Evolutionary conservation across 345 rosid species (phyloP), one percentile per base, ranked within the genome.

Genomic region (Linum usitatissimum): DNA sequence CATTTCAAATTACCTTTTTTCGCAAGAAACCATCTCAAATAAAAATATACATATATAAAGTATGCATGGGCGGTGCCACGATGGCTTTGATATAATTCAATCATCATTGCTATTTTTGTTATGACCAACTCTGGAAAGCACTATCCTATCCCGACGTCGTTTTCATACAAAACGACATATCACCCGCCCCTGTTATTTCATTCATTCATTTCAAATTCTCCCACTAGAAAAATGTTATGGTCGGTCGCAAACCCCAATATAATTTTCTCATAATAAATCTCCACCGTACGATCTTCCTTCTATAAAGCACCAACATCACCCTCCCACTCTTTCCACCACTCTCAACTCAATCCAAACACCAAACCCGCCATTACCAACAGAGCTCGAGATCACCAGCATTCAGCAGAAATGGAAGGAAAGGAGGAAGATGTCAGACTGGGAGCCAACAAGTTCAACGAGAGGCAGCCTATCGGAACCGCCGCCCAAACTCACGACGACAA

Each of bases 361-460:
- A 3, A 18, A 18, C 30, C 28, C 30, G 8, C 30, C 21, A 20
- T 9, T 5, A 28, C 21, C 21, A 28, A 28, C 23, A 18, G 30
- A 55, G 59, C 59, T 28, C 38, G 6, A 34, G 38, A 34, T 55
- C 17, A 10, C 15, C 51, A 15, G 15, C 51, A 45, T 14, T 4
- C 18, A 58, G n/a, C 39, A 23, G 14, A 4, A 30, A 60, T 60
- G 63, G 63, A 60, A 40, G 63, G 63, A 18, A 60, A 60, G 39
- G 63, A 60, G 18, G 63, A 60, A 34, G 63, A 60, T 15, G 63
- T 60, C 36, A 60, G 63, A 15, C 48, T 60, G 1, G 63, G 63
- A 60, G 63, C 63, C 48, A 60, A 60, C 63, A 60, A 60, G 63
- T 60, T 60, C 63, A 31, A 30, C 48, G 63, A 60, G 63, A 60